phyloP scores from a whole-genome alignment of 2,329 filamentous ascomycete genomes.

The Camillea tinctor region DNA sequence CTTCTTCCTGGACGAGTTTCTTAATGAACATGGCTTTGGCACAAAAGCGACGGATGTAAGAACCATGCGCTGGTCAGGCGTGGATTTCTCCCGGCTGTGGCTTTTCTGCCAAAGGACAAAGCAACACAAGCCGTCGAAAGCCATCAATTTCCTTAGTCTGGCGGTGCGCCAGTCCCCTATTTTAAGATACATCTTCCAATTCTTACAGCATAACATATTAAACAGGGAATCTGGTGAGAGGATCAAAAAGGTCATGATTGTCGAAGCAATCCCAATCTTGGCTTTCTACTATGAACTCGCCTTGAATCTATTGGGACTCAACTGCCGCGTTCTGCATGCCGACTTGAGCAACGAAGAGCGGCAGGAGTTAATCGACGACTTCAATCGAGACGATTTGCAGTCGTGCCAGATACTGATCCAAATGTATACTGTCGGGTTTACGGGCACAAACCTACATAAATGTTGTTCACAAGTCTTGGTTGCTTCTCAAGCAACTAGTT shows the following conservation, averaged over 20 bases:
- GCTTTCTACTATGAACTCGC: constrained; percentile 33
- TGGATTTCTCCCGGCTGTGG: constrained; percentile 21
- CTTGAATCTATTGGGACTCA: constrained; percentile 28
- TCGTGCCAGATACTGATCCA: constrained; percentile 32
- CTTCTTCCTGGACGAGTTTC: constrained; percentile 18
- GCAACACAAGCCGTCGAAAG: constrained; percentile 15
- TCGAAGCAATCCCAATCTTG: constrained; percentile 24
- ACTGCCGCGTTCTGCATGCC: constrained; percentile 27
- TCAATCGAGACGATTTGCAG: constrained; percentile 17
- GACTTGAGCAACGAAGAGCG: constrained; percentile 19
- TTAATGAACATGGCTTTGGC: constrained; percentile 14
- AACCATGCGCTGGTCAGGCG: constrained; percentile 19
- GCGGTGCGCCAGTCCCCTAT: constrained; percentile 26
- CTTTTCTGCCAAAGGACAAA: constrained; percentile 17
- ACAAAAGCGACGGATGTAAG: constrained; percentile 14
- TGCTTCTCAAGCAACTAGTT: constrained; percentile 26
- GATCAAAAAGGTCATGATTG: constrained; percentile 30
- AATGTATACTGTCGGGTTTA: constrained; percentile 30
- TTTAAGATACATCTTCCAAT: constrained; percentile 26
- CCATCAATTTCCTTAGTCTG: constrained; percentile 24
- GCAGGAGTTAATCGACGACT: constrained; percentile 23
- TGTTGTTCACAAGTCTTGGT: constrained; percentile 28
- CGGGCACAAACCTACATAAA: constrained; percentile 29
- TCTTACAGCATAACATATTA: constrained; percentile 25
- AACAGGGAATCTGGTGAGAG: constrained; percentile 7